Percentiles rank a stretch among this genome's conserved stretches.
Evolutionary conservation across 2,329 filamentous ascomycete species (phyloP).

Genomic region (Cephalotrichum gorgonifer): DNA sequence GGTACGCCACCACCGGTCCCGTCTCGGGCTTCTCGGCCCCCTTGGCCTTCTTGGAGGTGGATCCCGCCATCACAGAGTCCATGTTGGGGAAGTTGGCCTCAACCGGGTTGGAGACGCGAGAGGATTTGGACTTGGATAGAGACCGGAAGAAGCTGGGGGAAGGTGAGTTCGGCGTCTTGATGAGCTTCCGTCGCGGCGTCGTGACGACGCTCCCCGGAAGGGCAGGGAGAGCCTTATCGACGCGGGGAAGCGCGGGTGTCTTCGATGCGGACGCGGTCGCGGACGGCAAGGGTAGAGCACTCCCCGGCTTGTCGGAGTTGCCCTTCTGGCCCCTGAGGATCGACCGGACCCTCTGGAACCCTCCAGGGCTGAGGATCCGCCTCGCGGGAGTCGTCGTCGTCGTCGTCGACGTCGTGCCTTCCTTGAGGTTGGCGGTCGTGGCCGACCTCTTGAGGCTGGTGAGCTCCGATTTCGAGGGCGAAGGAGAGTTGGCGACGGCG

Average conservation of each 20-base stretch:
- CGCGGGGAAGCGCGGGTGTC: constrained; percentile 31
- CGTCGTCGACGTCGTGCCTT: constrained; percentile 7
- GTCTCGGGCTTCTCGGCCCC: constrained; percentile 3
- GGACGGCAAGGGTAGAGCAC: constrained; percentile 29
- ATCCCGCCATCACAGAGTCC: constrained; percentile 14
- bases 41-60: constrained; percentile 1
- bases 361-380: constrained; percentile 35
- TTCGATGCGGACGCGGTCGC: constrained; percentile 22
- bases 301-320: constrained; percentile 27
- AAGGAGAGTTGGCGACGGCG: constrained; percentile 26
- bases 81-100: constrained; percentile 18
- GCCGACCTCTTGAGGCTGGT: constrained; percentile 36
- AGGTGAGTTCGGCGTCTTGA: constrained; percentile 44
- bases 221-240: constrained; percentile 42
- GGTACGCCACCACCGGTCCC: constrained; percentile 42
- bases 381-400: constrained; percentile 16
- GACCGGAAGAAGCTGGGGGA: constrained; percentile 39
- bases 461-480: constrained; percentile 33
- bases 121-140: constrained; percentile 17
- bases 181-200: constrained; percentile 55
- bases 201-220: constrained; percentile 26
- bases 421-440: constrained; percentile 35
- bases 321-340: constrained; percentile 32
- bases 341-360: constrained; percentile 47
- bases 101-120: not conserved